These are phyloP conservation scores for Ustilago vetiveriae DNA, from an alignment of 1,284 basidiomycete species.

Conservation along the genomic window DNA sequence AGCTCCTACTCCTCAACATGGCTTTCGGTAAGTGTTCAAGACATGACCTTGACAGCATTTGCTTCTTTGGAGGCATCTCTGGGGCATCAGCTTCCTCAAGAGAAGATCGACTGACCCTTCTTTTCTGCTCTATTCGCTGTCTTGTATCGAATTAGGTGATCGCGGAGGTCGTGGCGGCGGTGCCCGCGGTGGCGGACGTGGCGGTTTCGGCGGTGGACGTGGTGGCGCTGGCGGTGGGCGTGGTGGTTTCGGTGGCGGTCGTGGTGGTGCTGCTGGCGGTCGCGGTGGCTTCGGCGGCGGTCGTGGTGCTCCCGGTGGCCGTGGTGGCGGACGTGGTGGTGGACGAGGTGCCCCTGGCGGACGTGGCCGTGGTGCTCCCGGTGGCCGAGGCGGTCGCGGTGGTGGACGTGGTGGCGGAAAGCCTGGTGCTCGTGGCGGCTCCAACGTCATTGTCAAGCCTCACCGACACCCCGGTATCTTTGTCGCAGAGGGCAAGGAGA, in stretches of 20 bases:
- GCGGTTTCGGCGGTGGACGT: constrained; percentile 49
- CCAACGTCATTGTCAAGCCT: constrained; percentile 84
- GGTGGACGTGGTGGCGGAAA: constrained; percentile 57
- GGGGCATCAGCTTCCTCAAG: no score
- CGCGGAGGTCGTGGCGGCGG: constrained; percentile 61
- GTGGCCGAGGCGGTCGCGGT: constrained; percentile 60
- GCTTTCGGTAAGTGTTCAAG: constrained; percentile 41
- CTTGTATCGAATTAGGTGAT: constrained; percentile 36
- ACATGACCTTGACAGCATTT: background rate
- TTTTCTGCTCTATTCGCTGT: constrained; percentile 1
- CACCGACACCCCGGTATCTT: constrained; percentile 90
- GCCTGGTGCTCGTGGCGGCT: constrained; percentile 73
- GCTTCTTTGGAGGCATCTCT: no score
- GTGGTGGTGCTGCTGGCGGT: constrained; percentile 70
- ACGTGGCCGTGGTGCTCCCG: constrained; percentile 56
- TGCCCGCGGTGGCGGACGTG: constrained; percentile 55
- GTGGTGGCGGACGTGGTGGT: constrained; percentile 41
- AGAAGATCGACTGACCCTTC: constrained; percentile 20
- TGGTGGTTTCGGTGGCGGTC: constrained; percentile 47
- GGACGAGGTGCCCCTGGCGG: constrained; percentile 55
- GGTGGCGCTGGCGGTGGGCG: constrained; percentile 71
- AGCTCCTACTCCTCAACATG: constrained; percentile 25
- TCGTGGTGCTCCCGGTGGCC: constrained; percentile 48
- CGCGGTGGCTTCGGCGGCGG: constrained; percentile 63
- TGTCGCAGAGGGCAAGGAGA: constrained; percentile 78